Conservation (phyloP, 371 early-diverging fungal species). For the Chytridium lagenaria region DNA sequence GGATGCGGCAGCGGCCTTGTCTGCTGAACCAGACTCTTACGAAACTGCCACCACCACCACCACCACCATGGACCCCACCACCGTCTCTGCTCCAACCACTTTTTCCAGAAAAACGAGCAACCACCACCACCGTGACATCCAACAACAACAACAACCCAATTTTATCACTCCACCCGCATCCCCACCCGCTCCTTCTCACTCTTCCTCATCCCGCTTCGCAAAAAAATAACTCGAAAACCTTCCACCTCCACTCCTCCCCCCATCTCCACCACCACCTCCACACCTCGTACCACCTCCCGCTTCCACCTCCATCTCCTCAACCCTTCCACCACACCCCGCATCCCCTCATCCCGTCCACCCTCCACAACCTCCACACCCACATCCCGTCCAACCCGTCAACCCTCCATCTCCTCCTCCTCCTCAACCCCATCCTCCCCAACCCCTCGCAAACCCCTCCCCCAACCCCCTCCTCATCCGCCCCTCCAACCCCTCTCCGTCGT, state of each 20-base stretch:
- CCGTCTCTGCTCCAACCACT: neutral
- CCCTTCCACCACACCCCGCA: neutral
- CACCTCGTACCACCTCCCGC: neutral
- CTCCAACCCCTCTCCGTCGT: neutral
- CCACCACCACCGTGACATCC: constrained; percentile 4
- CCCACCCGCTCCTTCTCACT: neutral
- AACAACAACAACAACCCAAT: neutral
- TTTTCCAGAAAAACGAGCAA: neutral
- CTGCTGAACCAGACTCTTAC: neutral
- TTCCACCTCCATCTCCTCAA: neutral
- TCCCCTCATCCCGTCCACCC: neutral
- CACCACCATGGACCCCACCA: neutral
- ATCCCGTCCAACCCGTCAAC: neutral
- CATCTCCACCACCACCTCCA: neutral
- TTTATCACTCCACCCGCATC: neutral
- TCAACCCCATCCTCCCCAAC: neutral
- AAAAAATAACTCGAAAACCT: neutral
- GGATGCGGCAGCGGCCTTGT: neutral
- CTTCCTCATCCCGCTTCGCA: neutral
- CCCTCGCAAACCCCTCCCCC: neutral
- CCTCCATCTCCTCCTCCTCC: neutral
- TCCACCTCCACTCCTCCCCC: constrained; percentile 2
- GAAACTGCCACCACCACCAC: neutral
- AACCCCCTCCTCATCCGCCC: neutral
- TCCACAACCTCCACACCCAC: neutral